Base-by-base conservation (phyloP, 2,329 filamentous ascomycete genomes). In the Penicillium fuscoglaucum region DNA sequence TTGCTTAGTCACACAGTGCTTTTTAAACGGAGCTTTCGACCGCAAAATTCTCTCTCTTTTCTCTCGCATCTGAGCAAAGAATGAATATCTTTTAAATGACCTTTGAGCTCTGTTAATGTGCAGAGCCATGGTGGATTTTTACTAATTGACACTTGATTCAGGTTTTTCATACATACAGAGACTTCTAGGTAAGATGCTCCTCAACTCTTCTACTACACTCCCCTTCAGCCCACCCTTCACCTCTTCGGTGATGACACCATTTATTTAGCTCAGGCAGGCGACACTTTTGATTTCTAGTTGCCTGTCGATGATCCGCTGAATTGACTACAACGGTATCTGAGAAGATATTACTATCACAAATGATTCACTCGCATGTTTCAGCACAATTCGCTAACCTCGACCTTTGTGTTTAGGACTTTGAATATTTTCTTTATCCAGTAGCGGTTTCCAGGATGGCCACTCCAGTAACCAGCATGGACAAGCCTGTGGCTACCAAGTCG, bases 261-360 rank as follows among this genome's bases (percentile, higher is more conserved):
- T 75, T 70, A 69, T 64, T 65, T 60, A 71, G 74, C 77, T 76
- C 74, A 81, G 78, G 73, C 75, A 76, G 65, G 71, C 69, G 72
- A 74, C 77, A 79, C 73, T 55, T 78, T 78, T 80, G 78, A 80
- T 80, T 82, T 82, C 79, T 78, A 75, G 78, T 78, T 73, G 71
- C 74, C 72, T 75, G 76, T 76, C 79, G 64, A 75, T 82, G 79
- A 73, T 75, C 71, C 74, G 71, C 82, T 80, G 80, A 83, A 83
- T 85, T 87, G 90, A 95, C 90, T 95, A 95, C 90, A 93, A 95
- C 90, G 90, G 90, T 95, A 95, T 95, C 90, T 95, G 90, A 95
- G 84, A 83, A 81, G 81, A 76, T 60, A 59, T 53, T 41, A 64
- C 51, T 54, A 58, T 49, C 50, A 48, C 46, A 24, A 47, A 40